Evolutionary conservation across 2,329 filamentous ascomycete species (phyloP), one percentile per base, ranked within the genome.

Genomic region (Fusarium graminum): DNA sequence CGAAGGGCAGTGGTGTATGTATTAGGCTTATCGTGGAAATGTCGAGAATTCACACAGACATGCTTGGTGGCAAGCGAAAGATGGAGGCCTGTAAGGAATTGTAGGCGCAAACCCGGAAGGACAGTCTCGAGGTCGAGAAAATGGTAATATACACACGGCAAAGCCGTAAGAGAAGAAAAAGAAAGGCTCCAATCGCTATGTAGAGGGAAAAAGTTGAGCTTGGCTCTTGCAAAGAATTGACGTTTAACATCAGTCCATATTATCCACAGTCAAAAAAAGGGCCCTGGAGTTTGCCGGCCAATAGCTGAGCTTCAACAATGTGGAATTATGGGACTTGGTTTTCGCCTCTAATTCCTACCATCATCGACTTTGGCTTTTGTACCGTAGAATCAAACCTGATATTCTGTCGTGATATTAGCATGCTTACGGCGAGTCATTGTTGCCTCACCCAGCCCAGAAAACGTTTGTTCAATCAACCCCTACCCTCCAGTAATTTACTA

Each of bases 61-160:
- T 76, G 59, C 71, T 74, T 67, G 52, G 62, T 52, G 45, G 43
- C 36, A 50, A 62, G 26, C 42, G 29, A 56, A 36, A 28, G 32
- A 43, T 39, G 55, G 43, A 56, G 44, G 58, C 36, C 30, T 28
- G 45, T 40, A 50, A 38, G 29, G 51, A 65, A 70, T 66, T 64
- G 64, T 39, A 42, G 29, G 19, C 16, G 30, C 28, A 38, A n/a
- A 25, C 17, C 16, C 34, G 17, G 9, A 32, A 26, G 8, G 22
- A 41, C 14, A 41, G 34, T 36, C 34, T 16, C 8, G 16, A 17
- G 34, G 16, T 36, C 34, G 34, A 17, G 34, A n/a, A n/a, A n/a
- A 36, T 16, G 34, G 29, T 34, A 38, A 10, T 45, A 51, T 50
- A 55, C 40, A 52, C n/a, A 36, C 36, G 36, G 36, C 7, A 47